Percentiles rank a stretch among this genome's conserved stretches.
Conservation (phyloP, 2,329 filamentous ascomycete genomes). For the Teratosphaeria viscida region DNA sequence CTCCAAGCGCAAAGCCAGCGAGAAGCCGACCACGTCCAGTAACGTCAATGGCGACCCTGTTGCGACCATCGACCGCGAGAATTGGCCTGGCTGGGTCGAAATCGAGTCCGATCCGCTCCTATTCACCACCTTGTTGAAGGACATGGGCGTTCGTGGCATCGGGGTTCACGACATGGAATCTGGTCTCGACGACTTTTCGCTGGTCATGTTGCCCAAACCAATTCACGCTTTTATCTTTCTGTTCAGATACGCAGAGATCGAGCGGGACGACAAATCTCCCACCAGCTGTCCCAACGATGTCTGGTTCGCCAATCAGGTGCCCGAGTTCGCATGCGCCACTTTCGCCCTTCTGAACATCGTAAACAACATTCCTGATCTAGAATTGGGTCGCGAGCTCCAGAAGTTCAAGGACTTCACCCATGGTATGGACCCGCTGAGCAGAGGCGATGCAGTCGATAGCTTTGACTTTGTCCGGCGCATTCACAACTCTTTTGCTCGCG, state of each 20-base stretch:
- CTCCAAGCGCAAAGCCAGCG: conserved; percentile 12
- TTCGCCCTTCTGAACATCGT: conserved; percentile 86
- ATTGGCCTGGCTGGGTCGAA: conserved; percentile 68
- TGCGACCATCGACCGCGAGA: conserved; percentile 41
- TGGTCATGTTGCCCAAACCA: conserved; percentile 56
- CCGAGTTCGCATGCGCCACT: conserved; percentile 80
- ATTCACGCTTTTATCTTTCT: conserved; percentile 83
- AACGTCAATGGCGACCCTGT: conserved; percentile 5
- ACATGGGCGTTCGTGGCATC: conserved; percentile 64
- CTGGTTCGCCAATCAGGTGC: conserved; percentile 94
- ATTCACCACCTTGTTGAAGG: conserved; percentile 74
- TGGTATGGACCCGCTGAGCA: conserved; percentile 56
- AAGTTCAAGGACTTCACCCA: conserved; percentile 65
- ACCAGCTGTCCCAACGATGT: conserved; percentile 52
- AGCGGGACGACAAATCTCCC: conserved; percentile 38
- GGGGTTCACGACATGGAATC: conserved; percentile 67
- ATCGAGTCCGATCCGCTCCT: conserved; percentile 82
- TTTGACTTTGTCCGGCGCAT: conserved; percentile 68
- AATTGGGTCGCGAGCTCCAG: conserved; percentile 59
- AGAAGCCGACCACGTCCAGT: conserved; percentile 24
- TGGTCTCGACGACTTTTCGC: conserved; percentile 53
- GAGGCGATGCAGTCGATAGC: conserved; percentile 64
- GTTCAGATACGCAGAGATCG: conserved; percentile 53
- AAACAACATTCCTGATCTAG: conserved; percentile 63
- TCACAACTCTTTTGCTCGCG: conserved; percentile 81